These are phyloP conservation scores for Wickerhamomyces mucosus DNA, from an alignment of 805 yeast genomes.

Conservation along the genomic window DNA sequence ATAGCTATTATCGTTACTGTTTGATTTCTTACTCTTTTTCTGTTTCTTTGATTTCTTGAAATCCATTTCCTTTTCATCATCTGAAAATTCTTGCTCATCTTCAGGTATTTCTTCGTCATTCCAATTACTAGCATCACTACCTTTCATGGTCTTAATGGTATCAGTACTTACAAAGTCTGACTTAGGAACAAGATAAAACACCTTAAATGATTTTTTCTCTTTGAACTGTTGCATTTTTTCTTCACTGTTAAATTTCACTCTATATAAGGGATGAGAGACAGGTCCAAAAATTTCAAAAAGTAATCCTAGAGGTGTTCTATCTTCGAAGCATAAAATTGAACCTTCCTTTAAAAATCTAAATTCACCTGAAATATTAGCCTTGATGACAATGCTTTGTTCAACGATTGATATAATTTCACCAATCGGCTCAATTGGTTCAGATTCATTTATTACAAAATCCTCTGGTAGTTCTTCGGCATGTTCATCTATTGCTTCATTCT, in stretches of 20 bases:
- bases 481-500: constrained; percentile 68
- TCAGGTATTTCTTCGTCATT: constrained; percentile 91
- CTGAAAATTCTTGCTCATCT: constrained; percentile 91
- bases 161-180: constrained; percentile 76
- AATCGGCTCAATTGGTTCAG: constrained; percentile 57
- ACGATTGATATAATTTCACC: constrained; percentile 66
- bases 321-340: constrained; percentile 70
- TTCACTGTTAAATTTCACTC: constrained; percentile 53
- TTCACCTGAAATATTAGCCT: constrained; percentile 74
- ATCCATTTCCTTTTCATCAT: constrained; percentile 81
- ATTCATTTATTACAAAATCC: constrained; percentile 47
- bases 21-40: constrained; percentile 2
- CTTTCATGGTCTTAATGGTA: constrained; percentile 58
- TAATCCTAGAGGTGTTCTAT: constrained; percentile 62
- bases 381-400: constrained; percentile 62
- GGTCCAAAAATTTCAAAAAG: constrained; percentile 87
- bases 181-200: constrained; percentile 70
- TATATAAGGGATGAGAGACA: constrained; percentile 69
- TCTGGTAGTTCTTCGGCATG: constrained; percentile 58
- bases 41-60: constrained; percentile 57
- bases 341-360: constrained; percentile 73
- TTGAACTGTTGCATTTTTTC: constrained; percentile 40
- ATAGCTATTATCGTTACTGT: not conserved
- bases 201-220: constrained; percentile 43
- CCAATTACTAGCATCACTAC: constrained; percentile 91